Base-by-base conservation (phyloP, 1,284 basidiomycete genomes). In the Calocybe gambosa region DNA sequence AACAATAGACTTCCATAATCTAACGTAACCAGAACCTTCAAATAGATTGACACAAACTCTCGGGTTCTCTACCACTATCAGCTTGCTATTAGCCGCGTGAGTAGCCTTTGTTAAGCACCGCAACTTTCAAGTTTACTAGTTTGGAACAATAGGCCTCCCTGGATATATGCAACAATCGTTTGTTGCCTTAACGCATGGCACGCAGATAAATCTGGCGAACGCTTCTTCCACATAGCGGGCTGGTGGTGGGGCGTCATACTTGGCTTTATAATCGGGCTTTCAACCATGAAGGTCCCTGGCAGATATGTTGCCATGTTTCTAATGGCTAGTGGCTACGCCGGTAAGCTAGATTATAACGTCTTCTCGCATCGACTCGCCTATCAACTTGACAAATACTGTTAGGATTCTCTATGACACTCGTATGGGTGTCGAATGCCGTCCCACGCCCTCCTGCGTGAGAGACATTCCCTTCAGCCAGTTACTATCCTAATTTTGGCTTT, bases 291-390 rank as follows among this genome's bases (percentile, higher is more conserved):
- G 3, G 69, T 71, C 3, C 74, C 67, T 0, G 79, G 69, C 3
- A 73, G 83, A 42, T 86, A 86, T 52, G 65, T 85, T 31, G 70
- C 77, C 0, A 66, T 85, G 58, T 86, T 85, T 65, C 64, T 83
- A 15, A 80, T 84, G 79, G 73, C 80, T 0, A 58, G 58, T 39
- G 77, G 78, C 23, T 78, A 76, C 53, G 66, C 65, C 18, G 79
- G 80, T 77, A 28, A 41, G 73, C 64, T 13, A 3, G 7, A 18
- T n/a, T 23, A 5, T 15, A 12, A 39, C 34, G 19, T 5, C 5
- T 19, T 9, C 38, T n/a, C n/a, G n/a, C n/a, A n/a, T n/a, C n/a
- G n/a, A n/a, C n/a, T n/a, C n/a, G n/a, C n/a, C n/a, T n/a, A n/a
- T n/a, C n/a, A n/a, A n/a, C n/a, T n/a, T n/a, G n/a, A n/a, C 12